phyloP scores from a whole-genome alignment of 2,329 filamentous ascomycete species.

The Fusarium sp. region DNA sequence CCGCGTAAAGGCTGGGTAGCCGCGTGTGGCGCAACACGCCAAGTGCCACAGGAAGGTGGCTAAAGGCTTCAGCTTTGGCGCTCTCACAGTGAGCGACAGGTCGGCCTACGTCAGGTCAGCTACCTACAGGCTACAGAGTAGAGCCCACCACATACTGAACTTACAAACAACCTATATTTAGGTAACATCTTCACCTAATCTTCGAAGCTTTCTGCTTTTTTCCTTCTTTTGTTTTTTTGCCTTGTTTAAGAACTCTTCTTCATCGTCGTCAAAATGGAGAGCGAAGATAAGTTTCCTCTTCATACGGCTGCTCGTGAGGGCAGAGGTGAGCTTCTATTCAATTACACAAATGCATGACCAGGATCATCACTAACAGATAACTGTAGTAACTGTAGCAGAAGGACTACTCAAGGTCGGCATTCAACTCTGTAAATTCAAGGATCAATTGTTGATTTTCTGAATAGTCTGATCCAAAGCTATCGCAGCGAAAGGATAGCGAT shows the following conservation, averaged over 20 bases:
- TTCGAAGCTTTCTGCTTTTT: neutral
- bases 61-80: slow-evolving; percentile 3
- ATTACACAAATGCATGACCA: neutral
- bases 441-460: neutral
- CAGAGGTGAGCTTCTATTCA: slow-evolving; percentile 68
- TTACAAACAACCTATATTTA: neutral
- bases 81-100: neutral
- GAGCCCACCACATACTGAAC: too few species aligned
- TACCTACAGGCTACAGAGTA: too few species aligned
- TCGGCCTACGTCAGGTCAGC: slow-evolving; percentile 13
- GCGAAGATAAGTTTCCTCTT: slow-evolving; percentile 77
- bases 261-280: slow-evolving; percentile 36
- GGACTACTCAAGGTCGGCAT: slow-evolving; percentile 56
- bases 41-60: slow-evolving; percentile 34
- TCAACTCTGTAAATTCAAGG: neutral
- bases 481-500: slow-evolving; percentile 80
- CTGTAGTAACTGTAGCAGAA: slow-evolving; percentile 75
- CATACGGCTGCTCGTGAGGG: slow-evolving; percentile 90
- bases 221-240: neutral
- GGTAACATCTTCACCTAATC: neutral
- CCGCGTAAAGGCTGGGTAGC: slow-evolving; percentile 42
- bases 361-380: slow-evolving; percentile 18
- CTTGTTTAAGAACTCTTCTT: neutral
- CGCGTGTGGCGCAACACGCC: slow-evolving; percentile 45
- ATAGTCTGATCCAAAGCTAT: slow-evolving; percentile 83